phyloP scores from a whole-genome alignment of 768 basidiomycete genomes.

The Strobilomyces dryophilus region DNA sequence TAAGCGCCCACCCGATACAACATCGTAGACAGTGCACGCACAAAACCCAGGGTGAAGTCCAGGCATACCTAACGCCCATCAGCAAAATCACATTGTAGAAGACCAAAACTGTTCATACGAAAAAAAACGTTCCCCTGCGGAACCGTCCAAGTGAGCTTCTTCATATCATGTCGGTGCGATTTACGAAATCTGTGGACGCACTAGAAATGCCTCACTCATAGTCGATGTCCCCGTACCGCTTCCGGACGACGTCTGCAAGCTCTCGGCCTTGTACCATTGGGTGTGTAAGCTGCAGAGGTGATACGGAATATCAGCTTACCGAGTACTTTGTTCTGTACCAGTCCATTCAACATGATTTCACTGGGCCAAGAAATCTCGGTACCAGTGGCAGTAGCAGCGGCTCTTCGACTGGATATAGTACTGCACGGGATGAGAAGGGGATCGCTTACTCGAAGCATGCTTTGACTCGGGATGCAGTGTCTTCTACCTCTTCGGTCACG shows the following conservation, averaged over 20 bases:
- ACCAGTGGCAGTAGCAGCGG: constrained; percentile 63
- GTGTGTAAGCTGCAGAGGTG: background rate
- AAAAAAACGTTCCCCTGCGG: constrained; percentile 57
- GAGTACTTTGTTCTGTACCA: constrained; percentile 65
- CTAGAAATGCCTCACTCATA: constrained; percentile 62
- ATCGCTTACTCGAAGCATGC: constrained; percentile 67
- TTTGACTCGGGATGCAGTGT: constrained; percentile 53
- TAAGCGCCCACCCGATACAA: background rate
- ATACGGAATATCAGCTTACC: constrained; percentile 32
- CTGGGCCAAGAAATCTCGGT: constrained; percentile 46
- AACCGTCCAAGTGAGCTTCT: background rate
- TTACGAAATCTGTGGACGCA: constrained; percentile 82
- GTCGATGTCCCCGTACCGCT: constrained; percentile 59
- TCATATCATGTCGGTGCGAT: constrained; percentile 20
- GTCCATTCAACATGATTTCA: constrained; percentile 41
- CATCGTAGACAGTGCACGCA: constrained; percentile 9
- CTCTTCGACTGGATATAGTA: constrained; percentile 35
- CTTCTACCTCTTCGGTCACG: constrained; percentile 54
- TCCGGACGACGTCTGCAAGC: constrained; percentile 56
- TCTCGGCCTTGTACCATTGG: constrained; percentile 47
- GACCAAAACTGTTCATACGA: constrained; percentile 36
- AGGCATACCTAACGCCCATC: constrained; percentile 46
- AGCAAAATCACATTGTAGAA: background rate
- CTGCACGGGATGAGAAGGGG: background rate
- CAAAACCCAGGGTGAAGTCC: constrained; percentile 68